Percentiles rank a stretch among this genome's conserved stretches.
Conservation (phyloP, 1,284 basidiomycete species). For the Leccinum fallax region DNA sequence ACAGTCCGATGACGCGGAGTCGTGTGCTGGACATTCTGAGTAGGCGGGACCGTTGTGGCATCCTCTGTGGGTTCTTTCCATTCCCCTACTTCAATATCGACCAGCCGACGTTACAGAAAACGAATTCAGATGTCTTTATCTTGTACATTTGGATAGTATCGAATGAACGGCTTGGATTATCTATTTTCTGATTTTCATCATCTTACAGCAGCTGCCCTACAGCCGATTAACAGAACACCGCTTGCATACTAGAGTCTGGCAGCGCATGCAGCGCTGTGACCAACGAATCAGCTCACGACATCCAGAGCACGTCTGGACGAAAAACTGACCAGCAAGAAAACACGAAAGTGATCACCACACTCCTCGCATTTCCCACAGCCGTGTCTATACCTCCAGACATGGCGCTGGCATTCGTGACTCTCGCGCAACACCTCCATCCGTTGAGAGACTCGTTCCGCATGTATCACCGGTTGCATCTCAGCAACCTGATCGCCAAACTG, state of each 20-base stretch:
- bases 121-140: neutral
- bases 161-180: neutral
- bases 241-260: slow-evolving; percentile 34
- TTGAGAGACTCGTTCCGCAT: slow-evolving; percentile 20
- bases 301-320: neutral
- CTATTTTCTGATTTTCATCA: neutral
- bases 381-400: slow-evolving; percentile 29
- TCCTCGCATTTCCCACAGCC: slow-evolving; percentile 37
- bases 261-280: slow-evolving; percentile 36
- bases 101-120: neutral
- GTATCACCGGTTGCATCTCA: slow-evolving; percentile 12
- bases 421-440: slow-evolving; percentile 24
- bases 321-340: slow-evolving; percentile 37
- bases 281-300: neutral
- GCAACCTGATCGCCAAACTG: slow-evolving; percentile 21
- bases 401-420: slow-evolving; percentile 37
- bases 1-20: slow-evolving; percentile 14
- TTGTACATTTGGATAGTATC: slow-evolving; percentile 5
- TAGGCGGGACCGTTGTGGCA: neutral
- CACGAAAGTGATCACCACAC: slow-evolving; percentile 29
- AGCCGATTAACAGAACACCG: slow-evolving; percentile 35
- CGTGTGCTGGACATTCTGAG: slow-evolving; percentile 5
- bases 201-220: slow-evolving; percentile 19
- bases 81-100: neutral
- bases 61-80: neutral